These are phyloP conservation scores for Fusarium irregulare DNA, from an alignment of 2,329 filamentous ascomycete species.

Conservation along the genomic window DNA sequence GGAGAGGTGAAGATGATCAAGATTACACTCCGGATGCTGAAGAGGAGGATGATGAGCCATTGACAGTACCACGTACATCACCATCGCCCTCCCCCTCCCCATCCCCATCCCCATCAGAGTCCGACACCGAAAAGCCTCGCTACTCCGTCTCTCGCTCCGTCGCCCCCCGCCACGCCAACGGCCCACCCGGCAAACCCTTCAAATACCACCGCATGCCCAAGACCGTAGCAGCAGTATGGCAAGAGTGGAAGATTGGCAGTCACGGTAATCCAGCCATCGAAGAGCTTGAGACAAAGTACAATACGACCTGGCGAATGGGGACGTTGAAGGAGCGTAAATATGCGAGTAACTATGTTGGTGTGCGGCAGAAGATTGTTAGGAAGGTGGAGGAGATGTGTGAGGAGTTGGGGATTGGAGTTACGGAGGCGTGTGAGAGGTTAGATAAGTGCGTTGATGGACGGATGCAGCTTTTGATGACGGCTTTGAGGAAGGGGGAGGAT, in stretches of 20 bases:
- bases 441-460: conserved; percentile 42
- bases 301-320: conserved; percentile 39
- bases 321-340: conserved; percentile 39
- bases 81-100: not conserved
- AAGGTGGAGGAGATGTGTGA: conserved; percentile 37
- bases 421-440: conserved; percentile 28
- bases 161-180: conserved; percentile 30
- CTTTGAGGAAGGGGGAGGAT: conserved; percentile 35
- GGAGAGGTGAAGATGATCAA: not conserved
- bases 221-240: conserved; percentile 39
- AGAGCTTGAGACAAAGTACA: conserved; percentile 35
- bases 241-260: conserved; percentile 41
- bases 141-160: conserved; percentile 37
- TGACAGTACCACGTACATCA: accelerated
- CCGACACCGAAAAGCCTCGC: conserved; percentile 14
- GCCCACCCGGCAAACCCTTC: conserved; percentile 31
- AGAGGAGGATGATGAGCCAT: not conserved
- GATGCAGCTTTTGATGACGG: conserved; percentile 39
- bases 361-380: conserved; percentile 37
- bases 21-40: not conserved
- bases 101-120: not conserved
- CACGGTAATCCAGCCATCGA: conserved; percentile 40
- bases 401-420: not conserved
- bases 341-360: conserved; percentile 44
- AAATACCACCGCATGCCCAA: conserved; percentile 42